Evolutionary conservation across 768 basidiomycete species (phyloP), one percentile per base, ranked within the genome.

Genomic region (Agrocybe chaxingu): DNA sequence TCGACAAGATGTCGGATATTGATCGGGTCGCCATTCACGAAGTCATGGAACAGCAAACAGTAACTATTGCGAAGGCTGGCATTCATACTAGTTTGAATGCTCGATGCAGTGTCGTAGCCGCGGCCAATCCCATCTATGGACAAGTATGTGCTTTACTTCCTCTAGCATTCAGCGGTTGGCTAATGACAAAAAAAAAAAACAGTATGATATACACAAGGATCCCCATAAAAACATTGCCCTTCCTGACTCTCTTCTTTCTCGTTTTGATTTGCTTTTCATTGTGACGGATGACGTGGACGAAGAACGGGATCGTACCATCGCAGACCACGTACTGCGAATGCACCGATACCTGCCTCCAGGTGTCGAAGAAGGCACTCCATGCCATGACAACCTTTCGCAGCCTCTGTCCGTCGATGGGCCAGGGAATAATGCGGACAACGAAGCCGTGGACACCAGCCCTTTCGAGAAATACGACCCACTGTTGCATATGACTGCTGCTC

Each of bases 11-110:
- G 97, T 95, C 92, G 24, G 97, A 99, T 64, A 80, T 98, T 57
- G 97, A 99, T 72, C 84, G 97, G 57, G 96, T 98, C 13, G 96
- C 97, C 32, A 99, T 99, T 61, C 97, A 99, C 71, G 97, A 99
- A 81, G 97, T 98, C 64, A 99, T 99, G 97, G 97, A 98, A 66
- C 96, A 98, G 68, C 97, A 99, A 66, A 99, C 97, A 0, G 96
- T 99, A 42, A 98, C 97, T 7, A 99, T 99, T 57, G 97, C 97
- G 42, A 99, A 99, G 63, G 97, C 97, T 9, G 97, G 97, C 51
- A 99, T 99, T 57, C 97, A 98, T 64, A 99, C 97, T 0, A 94
- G 89, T 65, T 77, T 99, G 60, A 99, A 99, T 68, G 97, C 97
- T 4, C 82, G 97, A 37, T 98, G 97, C 66, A 96, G 92, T 58